Percentiles rank a stretch among this genome's conserved stretches.
Evolutionary conservation across 306 rosid species (phyloP).

Genomic region (Spatholobus suberectus): DNA sequence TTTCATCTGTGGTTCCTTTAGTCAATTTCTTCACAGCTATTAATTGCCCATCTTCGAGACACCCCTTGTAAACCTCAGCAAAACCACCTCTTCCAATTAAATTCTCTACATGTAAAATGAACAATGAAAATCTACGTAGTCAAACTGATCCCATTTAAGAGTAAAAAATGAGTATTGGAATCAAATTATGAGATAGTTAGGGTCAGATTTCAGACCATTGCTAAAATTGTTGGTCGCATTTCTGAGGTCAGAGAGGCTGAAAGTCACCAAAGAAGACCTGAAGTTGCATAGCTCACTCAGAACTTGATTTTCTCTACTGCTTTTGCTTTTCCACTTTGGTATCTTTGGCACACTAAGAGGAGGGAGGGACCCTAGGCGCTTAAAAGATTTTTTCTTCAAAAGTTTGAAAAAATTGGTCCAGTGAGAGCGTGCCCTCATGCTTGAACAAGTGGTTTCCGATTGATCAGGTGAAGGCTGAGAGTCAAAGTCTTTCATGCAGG

Average conservation of each 20-base stretch:
- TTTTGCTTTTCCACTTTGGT: slow-evolving; percentile 62
- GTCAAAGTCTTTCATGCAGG: slow-evolving; percentile 44
- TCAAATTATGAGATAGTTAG: background rate
- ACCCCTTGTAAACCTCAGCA: slow-evolving; percentile 77
- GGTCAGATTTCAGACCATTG: slow-evolving; percentile 54
- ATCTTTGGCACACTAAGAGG: slow-evolving; percentile 56
- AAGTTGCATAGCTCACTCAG: slow-evolving; percentile 51
- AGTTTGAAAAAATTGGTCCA: slow-evolving; percentile 71
- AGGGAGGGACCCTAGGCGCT: slow-evolving; percentile 68
- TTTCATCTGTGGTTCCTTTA: slow-evolving; percentile 78
- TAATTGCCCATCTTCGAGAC: slow-evolving; percentile 65
- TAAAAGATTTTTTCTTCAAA: slow-evolving; percentile 60
- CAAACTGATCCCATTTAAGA: background rate
- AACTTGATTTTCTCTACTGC: slow-evolving; percentile 51
- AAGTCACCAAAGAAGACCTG: slow-evolving; percentile 64
- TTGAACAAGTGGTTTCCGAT: slow-evolving; percentile 41
- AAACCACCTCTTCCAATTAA: slow-evolving; percentile 90
- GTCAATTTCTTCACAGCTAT: slow-evolving; percentile 80
- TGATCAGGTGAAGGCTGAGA: slow-evolving; percentile 32
- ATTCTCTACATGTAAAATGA: slow-evolving; percentile 59
- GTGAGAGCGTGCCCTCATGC: slow-evolving; percentile 47
- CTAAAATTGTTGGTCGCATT: slow-evolving; percentile 75
- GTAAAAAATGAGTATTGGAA: background rate
- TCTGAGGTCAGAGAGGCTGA: slow-evolving; percentile 61
- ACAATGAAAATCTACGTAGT: slow-evolving; percentile 8